Conservation (phyloP, 768 basidiomycete genomes). For the Astraeus odoratus region DNA sequence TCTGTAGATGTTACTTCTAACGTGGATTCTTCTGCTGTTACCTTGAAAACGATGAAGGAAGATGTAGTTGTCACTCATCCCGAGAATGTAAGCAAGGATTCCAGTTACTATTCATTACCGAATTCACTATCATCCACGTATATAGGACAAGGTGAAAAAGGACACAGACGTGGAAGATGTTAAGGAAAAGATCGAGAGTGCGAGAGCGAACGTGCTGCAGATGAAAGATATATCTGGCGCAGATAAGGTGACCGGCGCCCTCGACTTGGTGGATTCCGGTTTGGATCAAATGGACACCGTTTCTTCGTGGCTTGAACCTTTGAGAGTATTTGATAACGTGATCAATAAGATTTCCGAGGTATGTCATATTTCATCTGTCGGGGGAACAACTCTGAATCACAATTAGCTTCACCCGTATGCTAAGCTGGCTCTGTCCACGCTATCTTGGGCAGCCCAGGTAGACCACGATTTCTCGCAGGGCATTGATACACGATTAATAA, state of each 20-base stretch:
- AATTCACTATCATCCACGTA: too few species aligned
- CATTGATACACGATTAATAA: background rate
- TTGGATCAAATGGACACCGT: background rate
- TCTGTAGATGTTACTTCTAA: too few species aligned
- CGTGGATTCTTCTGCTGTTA: too few species aligned
- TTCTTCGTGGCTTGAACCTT: background rate
- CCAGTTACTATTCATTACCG: too few species aligned
- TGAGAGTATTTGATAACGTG: background rate
- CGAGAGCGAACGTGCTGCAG: background rate
- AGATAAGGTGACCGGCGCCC: background rate
- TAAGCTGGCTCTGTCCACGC: background rate
- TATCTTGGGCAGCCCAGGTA: background rate
- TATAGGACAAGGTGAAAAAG: too few species aligned
- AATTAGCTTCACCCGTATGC: constrained; percentile 1
- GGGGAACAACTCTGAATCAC: background rate
- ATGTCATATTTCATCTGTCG: background rate
- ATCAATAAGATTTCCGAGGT: background rate
- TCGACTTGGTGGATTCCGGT: background rate
- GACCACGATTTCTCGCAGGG: background rate
- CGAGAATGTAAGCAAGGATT: too few species aligned
- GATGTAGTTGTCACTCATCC: too few species aligned
- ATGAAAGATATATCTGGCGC: background rate
- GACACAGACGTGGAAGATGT: too few species aligned
- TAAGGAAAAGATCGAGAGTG: too few species aligned
- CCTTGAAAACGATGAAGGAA: too few species aligned